These are phyloP conservation scores for Adenanthera pavonina DNA, from an alignment of 306 rosid genomes.

Conservation along the genomic window DNA sequence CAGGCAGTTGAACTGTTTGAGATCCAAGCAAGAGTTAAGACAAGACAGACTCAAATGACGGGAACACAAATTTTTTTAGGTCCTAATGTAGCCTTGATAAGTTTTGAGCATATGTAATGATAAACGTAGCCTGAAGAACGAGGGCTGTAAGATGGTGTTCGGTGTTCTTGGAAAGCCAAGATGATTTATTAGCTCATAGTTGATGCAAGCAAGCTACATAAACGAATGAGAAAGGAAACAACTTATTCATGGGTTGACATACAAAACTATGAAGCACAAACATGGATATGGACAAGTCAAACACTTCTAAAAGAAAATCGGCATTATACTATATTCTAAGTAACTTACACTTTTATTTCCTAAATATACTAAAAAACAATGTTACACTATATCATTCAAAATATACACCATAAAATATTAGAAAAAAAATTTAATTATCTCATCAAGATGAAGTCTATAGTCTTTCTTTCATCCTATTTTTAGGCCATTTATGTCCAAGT, in stretches of 20 bases:
- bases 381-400: neutral
- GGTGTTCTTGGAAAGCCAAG: neutral
- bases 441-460: neutral
- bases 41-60: neutral
- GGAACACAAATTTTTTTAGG: neutral
- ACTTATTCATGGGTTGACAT: neutral
- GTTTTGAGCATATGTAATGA: neutral
- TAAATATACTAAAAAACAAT: neutral
- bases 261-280: neutral
- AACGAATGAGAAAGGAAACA: neutral
- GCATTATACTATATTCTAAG: neutral
- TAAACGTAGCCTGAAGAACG: neutral
- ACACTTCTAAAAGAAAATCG: neutral
- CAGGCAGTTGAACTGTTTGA: slow-evolving; percentile 10
- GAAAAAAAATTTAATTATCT: neutral
- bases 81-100: neutral
- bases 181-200: neutral
- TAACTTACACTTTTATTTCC: neutral
- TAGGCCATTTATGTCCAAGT: neutral
- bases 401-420: neutral
- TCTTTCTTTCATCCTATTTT: neutral
- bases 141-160: neutral
- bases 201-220: neutral
- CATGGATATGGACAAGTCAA: too few relatives aligned
- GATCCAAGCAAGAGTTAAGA: slow-evolving; percentile 16